These are phyloP conservation scores for Ceratobasidium sp. DNA, from an alignment of 1,284 basidiomycete species.

Conservation along the genomic window DNA sequence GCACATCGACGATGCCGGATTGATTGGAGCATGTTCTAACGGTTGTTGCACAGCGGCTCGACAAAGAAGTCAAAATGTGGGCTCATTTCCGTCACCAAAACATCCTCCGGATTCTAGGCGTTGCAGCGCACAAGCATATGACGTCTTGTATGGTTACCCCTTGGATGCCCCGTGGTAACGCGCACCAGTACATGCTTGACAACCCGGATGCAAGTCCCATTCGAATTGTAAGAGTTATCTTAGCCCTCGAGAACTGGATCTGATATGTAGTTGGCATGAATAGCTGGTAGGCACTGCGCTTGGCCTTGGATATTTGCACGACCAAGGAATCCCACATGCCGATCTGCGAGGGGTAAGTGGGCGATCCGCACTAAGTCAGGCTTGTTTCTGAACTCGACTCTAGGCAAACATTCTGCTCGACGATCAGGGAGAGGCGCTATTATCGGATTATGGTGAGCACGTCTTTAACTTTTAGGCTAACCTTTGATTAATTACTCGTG, in stretches of 20 bases:
- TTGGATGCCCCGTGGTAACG: conserved; percentile 36
- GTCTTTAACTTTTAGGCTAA: no score
- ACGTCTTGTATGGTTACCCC: conserved; percentile 36
- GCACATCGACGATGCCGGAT: conserved; percentile 4
- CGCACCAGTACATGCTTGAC: conserved; percentile 34
- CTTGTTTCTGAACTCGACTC: neutral
- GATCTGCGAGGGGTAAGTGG: conserved; percentile 29
- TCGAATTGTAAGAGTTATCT: conserved; percentile 22
- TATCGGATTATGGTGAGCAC: conserved; percentile 30
- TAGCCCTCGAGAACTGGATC: neutral
- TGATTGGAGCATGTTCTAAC: neutral
- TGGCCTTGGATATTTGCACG: conserved; percentile 31
- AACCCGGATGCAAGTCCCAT: conserved; percentile 36
- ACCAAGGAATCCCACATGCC: conserved; percentile 35
- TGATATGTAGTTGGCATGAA: neutral
- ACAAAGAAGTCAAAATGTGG: conserved; percentile 39
- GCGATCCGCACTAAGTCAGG: neutral
- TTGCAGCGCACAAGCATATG: conserved; percentile 36
- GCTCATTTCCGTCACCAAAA: conserved; percentile 37
- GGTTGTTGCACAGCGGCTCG: neutral
- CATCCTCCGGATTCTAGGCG: conserved; percentile 28
- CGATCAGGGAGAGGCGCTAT: conserved; percentile 38
- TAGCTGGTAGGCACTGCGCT: conserved; percentile 31
- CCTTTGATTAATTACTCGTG: neutral
- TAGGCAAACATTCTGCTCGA: conserved; percentile 34